Evolutionary conservation across 169 alveolate species (phyloP), one percentile per base, ranked within the genome.

Genomic region (Theileria sp.): DNA sequence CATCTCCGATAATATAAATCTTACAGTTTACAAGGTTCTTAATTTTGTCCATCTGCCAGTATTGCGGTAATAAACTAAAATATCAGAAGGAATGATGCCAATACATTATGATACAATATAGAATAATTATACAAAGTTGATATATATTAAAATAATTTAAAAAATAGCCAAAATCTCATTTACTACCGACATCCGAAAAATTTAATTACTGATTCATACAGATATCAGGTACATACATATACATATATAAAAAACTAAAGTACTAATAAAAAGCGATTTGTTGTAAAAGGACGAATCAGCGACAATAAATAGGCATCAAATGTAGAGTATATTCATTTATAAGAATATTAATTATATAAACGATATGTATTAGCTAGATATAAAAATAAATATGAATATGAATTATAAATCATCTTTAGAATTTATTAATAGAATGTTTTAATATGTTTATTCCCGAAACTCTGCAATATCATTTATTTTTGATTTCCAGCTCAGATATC

Each of bases 1-100:
- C 92, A 84, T 88, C 93, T 51, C 93, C 93, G 64, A 88, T 88
- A 80, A 88, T 88, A 74, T 88, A 88, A 60, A 88, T 82, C 64
- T 86, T 88, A 50, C 83, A 80, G 50, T 73, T 77, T 28, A 81
- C 25, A 9, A 81, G 75, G 7, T 72, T 78, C 77, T 80, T 80
- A 28, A 80, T 34, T 38, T 76, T 77, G 10, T 80, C 64, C 87
- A 80, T 80, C 15, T 3, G 66, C 68, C 80, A 68, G 81, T 72
- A 72, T 15, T 3, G 21, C 32, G 23, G 28, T 49, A 9, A n/a
- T 28, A 71, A 21, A 26, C 0, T 36, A 7, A 44, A 26, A 26
- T 38, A 36, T 71, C 38, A 71, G 28, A 71, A 21, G 17, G 44
- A 19, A 26, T 30, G 15, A 12, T 21, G 25, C 17, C 56, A 71